A percentile compares a stretch with the other conserved stretches of the same genome.
phyloP scores from a whole-genome alignment of 208 protist species.

The Naegleria lovaniensis region DNA sequence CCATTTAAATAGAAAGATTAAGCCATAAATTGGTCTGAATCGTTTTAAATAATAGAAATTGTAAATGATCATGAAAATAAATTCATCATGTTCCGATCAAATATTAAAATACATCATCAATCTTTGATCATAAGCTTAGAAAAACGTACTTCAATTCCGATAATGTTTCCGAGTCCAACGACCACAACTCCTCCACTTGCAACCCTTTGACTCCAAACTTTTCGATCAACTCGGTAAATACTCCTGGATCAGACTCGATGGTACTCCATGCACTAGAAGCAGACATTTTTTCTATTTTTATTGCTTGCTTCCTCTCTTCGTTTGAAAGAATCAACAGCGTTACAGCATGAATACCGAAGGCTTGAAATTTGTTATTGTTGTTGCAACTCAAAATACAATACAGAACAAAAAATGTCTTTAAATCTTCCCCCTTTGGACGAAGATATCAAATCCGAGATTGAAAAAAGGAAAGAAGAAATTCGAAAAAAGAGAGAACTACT shows the following conservation, averaged over 20 bases:
- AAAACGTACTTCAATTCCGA: slow-evolving; percentile 33
- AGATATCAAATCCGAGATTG: neutral
- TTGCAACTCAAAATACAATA: no score
- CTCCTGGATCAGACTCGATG: slow-evolving; percentile 65
- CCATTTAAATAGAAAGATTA: slow-evolving; percentile 96
- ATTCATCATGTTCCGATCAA: neutral
- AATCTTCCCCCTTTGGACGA: neutral
- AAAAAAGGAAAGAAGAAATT: neutral
- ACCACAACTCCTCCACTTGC: slow-evolving; percentile 88
- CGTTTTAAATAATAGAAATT: neutral
- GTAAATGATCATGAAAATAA: neutral
- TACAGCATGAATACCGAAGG: no score
- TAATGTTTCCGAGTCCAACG: slow-evolving; percentile 67
- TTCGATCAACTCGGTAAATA: slow-evolving; percentile 93
- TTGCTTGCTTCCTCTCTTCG: no score
- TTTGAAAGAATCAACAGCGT: no score
- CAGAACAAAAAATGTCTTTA: neutral
- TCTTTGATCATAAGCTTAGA: neutral
- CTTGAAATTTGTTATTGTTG: no score
- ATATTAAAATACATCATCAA: neutral
- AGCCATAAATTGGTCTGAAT: slow-evolving; percentile 73
- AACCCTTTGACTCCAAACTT: slow-evolving; percentile 83
- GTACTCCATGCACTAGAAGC: neutral
- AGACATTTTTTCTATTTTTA: neutral
- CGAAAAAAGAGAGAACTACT: neutral